Percentiles rank a stretch among this genome's conserved stretches.
phyloP scores from a whole-genome alignment of 805 yeast species.

The Candida railenensis region DNA sequence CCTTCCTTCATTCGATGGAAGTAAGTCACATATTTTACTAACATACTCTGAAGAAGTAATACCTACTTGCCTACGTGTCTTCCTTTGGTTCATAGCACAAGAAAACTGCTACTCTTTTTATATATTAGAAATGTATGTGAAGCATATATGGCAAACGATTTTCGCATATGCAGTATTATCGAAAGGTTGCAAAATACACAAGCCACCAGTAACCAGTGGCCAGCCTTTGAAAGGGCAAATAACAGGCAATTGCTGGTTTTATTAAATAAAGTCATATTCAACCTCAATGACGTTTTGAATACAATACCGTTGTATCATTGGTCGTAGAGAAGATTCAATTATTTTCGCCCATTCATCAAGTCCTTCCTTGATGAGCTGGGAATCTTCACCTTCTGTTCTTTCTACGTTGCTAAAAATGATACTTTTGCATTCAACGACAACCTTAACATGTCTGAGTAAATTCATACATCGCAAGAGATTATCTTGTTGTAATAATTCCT shows the following conservation, averaged over 20 bases:
- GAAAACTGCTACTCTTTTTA: neutral
- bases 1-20: conserved; percentile 57
- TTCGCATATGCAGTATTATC: neutral
- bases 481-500: conserved; percentile 15
- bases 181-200: too few species aligned
- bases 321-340: conserved; percentile 3
- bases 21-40: conserved; percentile 30
- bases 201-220: too few species aligned
- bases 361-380: conserved; percentile 12
- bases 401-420: neutral
- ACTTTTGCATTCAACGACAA: conserved; percentile 7
- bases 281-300: conserved; percentile 5
- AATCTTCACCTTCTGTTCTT: neutral
- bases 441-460: conserved; percentile 14
- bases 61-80: conserved; percentile 17
- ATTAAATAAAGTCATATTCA: neutral
- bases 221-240: too few species aligned
- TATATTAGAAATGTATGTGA: too few species aligned
- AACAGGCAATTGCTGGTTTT: too few species aligned
- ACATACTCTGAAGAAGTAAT: conserved; percentile 18
- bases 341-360: conserved; percentile 11
- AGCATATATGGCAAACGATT: neutral
- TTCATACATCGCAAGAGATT: conserved; percentile 16
- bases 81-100: conserved; percentile 1
- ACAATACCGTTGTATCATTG: conserved; percentile 9